A percentile compares a stretch with the other conserved stretches of the same genome.
Evolutionary conservation across 768 basidiomycete species (phyloP).

Genomic region (Lactarius tabidus): DNA sequence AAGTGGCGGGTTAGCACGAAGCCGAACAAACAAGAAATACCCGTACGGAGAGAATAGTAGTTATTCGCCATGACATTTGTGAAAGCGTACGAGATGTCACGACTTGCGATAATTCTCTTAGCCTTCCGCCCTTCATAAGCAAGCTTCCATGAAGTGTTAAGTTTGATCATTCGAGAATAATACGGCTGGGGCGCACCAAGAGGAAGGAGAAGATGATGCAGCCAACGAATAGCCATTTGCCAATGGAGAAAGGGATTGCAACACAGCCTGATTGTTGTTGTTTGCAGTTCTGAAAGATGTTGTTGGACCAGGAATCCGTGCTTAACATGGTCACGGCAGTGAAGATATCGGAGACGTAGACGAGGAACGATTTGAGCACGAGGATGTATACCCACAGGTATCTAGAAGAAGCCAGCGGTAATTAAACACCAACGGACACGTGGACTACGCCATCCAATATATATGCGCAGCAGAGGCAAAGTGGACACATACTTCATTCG

Average conservation of each 20-base stretch:
- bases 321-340: constrained; percentile 96
- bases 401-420: constrained; percentile 38
- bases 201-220: constrained; percentile 99
- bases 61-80: constrained; percentile 97
- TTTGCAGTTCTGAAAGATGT: constrained; percentile 78
- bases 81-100: constrained; percentile 97
- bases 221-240: constrained; percentile 95
- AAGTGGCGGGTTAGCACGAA: neutral
- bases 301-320: constrained; percentile 84
- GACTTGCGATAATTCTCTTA: constrained; percentile 89
- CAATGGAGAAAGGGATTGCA: constrained; percentile 80
- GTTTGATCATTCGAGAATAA: neutral
- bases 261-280: constrained; percentile 57
- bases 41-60: constrained; percentile 91
- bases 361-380: constrained; percentile 92
- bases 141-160: constrained; percentile 44
- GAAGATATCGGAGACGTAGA: constrained; percentile 97
- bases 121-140: constrained; percentile 91
- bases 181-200: constrained; percentile 50
- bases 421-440: neutral
- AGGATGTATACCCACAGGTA: constrained; percentile 93
- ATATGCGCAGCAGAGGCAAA: neutral
- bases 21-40: constrained; percentile 7
- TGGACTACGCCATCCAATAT: neutral
- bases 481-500: constrained; percentile 63